A percentile compares a stretch with the other conserved stretches of the same genome.
These are phyloP conservation scores for Fusarium austroafricanum DNA, from an alignment of 2,329 filamentous ascomycete species.

Conservation along the genomic window DNA sequence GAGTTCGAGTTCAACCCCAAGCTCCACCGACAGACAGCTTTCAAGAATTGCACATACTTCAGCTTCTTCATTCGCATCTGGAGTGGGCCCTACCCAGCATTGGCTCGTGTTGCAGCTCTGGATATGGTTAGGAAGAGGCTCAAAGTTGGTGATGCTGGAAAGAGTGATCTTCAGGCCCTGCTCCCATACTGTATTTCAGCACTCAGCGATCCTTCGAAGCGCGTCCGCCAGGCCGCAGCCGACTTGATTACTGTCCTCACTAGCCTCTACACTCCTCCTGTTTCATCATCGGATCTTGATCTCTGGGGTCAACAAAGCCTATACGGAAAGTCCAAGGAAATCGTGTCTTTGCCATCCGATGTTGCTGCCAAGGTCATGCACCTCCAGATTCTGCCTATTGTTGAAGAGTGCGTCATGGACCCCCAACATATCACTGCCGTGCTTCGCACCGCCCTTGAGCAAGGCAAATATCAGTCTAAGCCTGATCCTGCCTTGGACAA, in stretches of 20 bases:
- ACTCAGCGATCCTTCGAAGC: conserved; percentile 79
- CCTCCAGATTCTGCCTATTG: conserved; percentile 74
- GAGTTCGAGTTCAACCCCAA: conserved; percentile 67
- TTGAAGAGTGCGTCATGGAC: conserved; percentile 91
- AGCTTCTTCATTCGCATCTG: conserved; percentile 82
- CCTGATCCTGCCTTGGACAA: conserved; percentile 58
- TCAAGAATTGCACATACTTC: conserved; percentile 74
- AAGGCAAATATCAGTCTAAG: conserved; percentile 54
- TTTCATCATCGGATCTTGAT: conserved; percentile 54
- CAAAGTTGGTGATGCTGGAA: conserved; percentile 60
- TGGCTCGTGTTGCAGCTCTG: conserved; percentile 76
- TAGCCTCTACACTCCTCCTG: conserved; percentile 56
- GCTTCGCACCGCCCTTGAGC: conserved; percentile 59
- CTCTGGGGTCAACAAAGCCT: conserved; percentile 72
- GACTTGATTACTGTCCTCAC: conserved; percentile 71
- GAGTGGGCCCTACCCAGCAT: conserved; percentile 75
- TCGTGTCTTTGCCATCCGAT: conserved; percentile 69
- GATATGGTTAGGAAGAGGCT: conserved; percentile 70
- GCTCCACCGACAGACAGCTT: conserved; percentile 65
- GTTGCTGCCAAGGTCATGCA: conserved; percentile 71
- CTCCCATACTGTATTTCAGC: conserved; percentile 84
- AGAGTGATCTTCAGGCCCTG: conserved; percentile 78
- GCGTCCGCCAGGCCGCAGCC: conserved; percentile 80
- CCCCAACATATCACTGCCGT: conserved; percentile 74
- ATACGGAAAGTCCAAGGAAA: conserved; percentile 68